Evolutionary conservation across 768 basidiomycete species (phyloP).

Genomic region (Tremella yokohamensis): DNA sequence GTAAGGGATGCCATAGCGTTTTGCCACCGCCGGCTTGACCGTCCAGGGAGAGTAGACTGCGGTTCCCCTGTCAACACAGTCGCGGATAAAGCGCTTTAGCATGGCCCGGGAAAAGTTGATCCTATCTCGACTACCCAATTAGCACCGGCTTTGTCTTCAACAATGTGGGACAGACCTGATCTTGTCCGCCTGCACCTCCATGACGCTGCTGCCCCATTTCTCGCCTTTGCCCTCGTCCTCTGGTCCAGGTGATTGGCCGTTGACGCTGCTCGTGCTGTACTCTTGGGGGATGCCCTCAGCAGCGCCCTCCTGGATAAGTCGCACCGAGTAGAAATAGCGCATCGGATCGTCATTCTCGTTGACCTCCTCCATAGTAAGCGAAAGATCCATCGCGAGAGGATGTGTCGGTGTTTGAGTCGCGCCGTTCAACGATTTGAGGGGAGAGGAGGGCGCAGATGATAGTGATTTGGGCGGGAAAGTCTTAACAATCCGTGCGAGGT

Average conservation of each 20-base stretch:
- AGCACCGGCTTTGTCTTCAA: background rate
- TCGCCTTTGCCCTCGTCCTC: conserved; percentile 34
- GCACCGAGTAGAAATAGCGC: conserved; percentile 81
- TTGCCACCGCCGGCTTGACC: conserved; percentile 79
- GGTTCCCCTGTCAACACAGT: conserved; percentile 87
- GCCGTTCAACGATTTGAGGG: conserved; percentile 8
- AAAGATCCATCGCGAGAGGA: conserved; percentile 72
- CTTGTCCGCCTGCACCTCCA: conserved; percentile 73
- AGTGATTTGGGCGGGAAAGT: conserved; percentile 57
- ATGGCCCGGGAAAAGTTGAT: conserved; percentile 95
- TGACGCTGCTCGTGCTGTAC: conserved; percentile 25
- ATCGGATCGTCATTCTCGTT: conserved; percentile 70
- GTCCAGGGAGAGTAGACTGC: conserved; percentile 94
- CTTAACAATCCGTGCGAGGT: conserved; percentile 74
- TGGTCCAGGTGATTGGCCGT: conserved; percentile 15
- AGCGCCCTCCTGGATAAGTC: conserved; percentile 58
- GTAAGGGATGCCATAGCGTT: conserved; percentile 75
- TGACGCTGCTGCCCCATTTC: conserved; percentile 60
- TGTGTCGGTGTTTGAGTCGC: conserved; percentile 54
- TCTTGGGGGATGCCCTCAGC: conserved; percentile 27
- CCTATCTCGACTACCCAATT: conserved; percentile 73
- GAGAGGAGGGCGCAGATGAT: conserved; percentile 50
- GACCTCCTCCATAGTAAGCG: conserved; percentile 67
- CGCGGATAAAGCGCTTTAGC: conserved; percentile 89
- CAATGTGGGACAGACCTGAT: conserved; percentile 63